Evolutionary conservation across 176 grass and related monocot genomes (phyloP).

Genomic region (Cymbopogon citratus): DNA sequence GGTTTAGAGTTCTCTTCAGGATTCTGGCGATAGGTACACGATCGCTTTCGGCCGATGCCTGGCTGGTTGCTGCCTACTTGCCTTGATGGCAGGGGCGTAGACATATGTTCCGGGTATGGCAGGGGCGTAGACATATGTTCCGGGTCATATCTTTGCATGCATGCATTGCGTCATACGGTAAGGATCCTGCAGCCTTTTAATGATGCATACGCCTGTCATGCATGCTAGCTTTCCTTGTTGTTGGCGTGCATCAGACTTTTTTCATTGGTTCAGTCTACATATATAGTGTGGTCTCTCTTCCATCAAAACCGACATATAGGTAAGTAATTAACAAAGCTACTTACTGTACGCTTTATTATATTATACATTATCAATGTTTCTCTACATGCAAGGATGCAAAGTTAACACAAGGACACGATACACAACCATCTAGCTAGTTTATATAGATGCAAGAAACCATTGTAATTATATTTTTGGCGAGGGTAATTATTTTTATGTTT

Average conservation of each 20-base stretch:
- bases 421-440: too few species aligned
- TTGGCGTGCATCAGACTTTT: background rate
- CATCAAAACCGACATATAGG: background rate
- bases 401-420: background rate
- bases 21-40: background rate
- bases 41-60: background rate
- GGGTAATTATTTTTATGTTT: too few species aligned
- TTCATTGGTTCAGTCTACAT: background rate
- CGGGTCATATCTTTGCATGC: background rate
- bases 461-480: background rate
- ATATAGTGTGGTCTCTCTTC: background rate
- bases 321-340: background rate
- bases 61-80: background rate
- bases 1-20: background rate
- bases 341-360: background rate
- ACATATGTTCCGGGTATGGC: too few species aligned
- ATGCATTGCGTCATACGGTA: background rate
- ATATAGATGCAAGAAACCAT: too few species aligned
- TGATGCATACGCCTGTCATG: background rate
- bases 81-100: background rate
- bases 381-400: background rate
- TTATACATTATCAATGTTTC: background rate
- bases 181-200: slow-evolving; percentile 29
- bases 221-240: background rate
- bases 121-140: background rate